A percentile compares a stretch with the other conserved stretches of the same genome.
Evolutionary conservation across 2,329 filamentous ascomycete genomes (phyloP).

Genomic region (Neocucurbitaria cava): DNA sequence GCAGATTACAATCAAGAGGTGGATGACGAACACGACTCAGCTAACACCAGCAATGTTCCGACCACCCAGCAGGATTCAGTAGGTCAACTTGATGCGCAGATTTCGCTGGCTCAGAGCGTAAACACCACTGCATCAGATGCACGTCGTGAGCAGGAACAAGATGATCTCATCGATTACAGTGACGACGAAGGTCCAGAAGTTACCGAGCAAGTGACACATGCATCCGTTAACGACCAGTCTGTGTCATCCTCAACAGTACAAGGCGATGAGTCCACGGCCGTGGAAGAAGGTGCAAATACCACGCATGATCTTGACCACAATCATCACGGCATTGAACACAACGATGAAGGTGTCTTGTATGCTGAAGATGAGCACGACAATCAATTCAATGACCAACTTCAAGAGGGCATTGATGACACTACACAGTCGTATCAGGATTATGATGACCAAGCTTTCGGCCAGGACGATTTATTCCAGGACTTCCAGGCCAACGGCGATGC

Average conservation of each 20-base stretch:
- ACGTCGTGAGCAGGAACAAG: slow-evolving; percentile 35
- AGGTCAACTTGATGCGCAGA: not conserved
- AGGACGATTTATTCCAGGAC: slow-evolving; percentile 16
- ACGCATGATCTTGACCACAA: slow-evolving; percentile 4
- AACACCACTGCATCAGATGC: slow-evolving; percentile 9
- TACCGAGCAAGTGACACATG: slow-evolving; percentile 11
- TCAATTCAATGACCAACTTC: slow-evolving; percentile 12
- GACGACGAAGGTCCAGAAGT: slow-evolving; percentile 51
- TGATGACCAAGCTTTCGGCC: slow-evolving; percentile 17
- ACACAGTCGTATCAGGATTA: slow-evolving; percentile 26
- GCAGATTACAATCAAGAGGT: slow-evolving; percentile 2
- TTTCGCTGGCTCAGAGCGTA: not conserved
- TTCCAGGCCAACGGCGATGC: slow-evolving; percentile 26
- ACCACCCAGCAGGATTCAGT: slow-evolving; percentile 1
- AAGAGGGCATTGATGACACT: slow-evolving; percentile 16
- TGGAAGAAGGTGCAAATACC: slow-evolving; percentile 8
- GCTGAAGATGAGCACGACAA: slow-evolving; percentile 4
- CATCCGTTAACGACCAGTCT: slow-evolving; percentile 21
- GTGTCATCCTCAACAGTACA: slow-evolving; percentile 44
- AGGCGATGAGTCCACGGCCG: slow-evolving; percentile 35
- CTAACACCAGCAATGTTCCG: slow-evolving; percentile 1
- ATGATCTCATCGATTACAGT: slow-evolving; percentile 59
- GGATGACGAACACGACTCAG: not conserved
- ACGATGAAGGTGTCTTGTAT: slow-evolving; percentile 5
- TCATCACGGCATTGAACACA: slow-evolving; percentile 2